Base-by-base conservation (phyloP, 768 basidiomycete species). In the Pisolithus microcarpus region DNA sequence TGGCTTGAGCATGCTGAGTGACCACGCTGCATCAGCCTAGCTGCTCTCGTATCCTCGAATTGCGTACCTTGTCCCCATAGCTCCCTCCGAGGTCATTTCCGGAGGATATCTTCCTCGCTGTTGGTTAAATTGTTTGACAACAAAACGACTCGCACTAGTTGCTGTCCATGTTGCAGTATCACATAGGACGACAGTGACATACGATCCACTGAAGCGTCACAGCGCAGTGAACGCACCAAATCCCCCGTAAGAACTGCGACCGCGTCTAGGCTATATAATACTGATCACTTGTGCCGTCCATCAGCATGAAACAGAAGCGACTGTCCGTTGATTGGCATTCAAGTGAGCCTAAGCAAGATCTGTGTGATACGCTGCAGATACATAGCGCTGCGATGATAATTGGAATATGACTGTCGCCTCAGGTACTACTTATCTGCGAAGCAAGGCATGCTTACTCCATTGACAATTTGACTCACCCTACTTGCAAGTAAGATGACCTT, bases 401-500 rank as follows among this genome's bases (percentile, higher is more conserved):
- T 5, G 85, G 85, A 1, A 88, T 61, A 60, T 93, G 82, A 23
- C 69, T 66, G n/a, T 94, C 6, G 91, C 54, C 1, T 91, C 91
- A 19, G 91, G 91, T n/a, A n/a, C n/a, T n/a, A n/a, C n/a, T n/a
- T 37, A 94, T 82, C 89, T 91, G 56, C n/a, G 46, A 28, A 23
- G 10, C 18, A 24, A 23, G 21, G 37, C 46, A 31, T 24, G 56
- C 21, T 23, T 23, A 23, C 21, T 23, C 21, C 21, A 23, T 23
- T 23, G 21, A 23, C 21, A 23, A 23, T 23, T 23, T 23, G 10
- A 8, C 7, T 30, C 30, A 30, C 10, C 30, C 8, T 26, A 26
- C 26, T 5, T 26, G 26, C 26, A 26, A 26, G 4, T 4, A 26
- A 26, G 26, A 4, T 26, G 2, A 26, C 26, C 26, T 26, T 7